phyloP scores from a whole-genome alignment of 108 stramenopile species.

The Nannochloropsis gaditana region DNA sequence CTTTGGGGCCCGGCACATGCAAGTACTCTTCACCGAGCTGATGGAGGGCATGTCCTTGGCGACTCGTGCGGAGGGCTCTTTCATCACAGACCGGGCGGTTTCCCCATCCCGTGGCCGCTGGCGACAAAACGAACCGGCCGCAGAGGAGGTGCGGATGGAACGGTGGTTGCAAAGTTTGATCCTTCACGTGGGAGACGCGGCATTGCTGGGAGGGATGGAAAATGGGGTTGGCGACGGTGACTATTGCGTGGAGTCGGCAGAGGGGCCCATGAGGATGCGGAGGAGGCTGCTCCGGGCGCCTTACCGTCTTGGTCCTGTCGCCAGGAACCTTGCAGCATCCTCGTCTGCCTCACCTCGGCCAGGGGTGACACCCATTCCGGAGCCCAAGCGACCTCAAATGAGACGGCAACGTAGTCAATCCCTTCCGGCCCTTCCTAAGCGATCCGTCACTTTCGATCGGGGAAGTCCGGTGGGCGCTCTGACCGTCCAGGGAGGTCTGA shows the following conservation, averaged over 20 bases:
- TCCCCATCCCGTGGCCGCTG: too few species aligned
- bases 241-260: background rate
- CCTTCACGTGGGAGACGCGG: background rate
- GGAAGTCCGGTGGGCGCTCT: too few species aligned
- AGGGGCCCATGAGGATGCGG: background rate
- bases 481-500: too few species aligned
- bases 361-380: background rate
- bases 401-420: background rate
- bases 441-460: too few species aligned
- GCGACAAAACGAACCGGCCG: background rate
- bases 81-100: too few species aligned
- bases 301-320: background rate
- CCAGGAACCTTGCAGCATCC: background rate
- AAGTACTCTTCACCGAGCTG: background rate
- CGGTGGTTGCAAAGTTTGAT: background rate
- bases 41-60: background rate
- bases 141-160: background rate
- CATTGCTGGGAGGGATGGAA: background rate
- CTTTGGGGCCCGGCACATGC: background rate
- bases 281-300: background rate
- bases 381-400: background rate
- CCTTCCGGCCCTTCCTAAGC: background rate
- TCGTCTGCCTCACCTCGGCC: background rate
- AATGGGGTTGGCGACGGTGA: background rate
- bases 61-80: too few species aligned